A percentile compares a stretch with the other conserved stretches of the same genome.
Evolutionary conservation across 2,329 filamentous ascomycete species (phyloP).

Genomic region (Colletotrichum siamense): DNA sequence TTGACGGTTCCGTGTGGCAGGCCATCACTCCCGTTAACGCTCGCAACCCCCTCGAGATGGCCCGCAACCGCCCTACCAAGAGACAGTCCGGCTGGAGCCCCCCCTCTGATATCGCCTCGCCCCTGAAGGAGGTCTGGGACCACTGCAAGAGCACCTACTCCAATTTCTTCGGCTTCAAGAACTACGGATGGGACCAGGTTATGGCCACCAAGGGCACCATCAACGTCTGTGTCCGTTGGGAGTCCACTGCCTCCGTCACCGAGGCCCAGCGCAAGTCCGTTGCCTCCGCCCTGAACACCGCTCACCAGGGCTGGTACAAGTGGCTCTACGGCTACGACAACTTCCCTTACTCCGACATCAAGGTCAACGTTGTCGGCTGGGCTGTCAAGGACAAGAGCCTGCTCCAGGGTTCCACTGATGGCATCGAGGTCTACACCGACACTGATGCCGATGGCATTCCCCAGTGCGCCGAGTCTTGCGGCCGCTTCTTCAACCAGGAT

Average conservation of each 20-base stretch:
- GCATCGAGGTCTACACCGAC: conserved; percentile 47
- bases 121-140: conserved; percentile 36
- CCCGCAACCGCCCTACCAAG: conserved; percentile 31
- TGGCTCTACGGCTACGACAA: conserved; percentile 48
- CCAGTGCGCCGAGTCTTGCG: conserved; percentile 45
- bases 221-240: conserved; percentile 51
- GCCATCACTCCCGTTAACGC: conserved; percentile 18
- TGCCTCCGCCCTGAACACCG: conserved; percentile 35
- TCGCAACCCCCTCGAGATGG: not conserved
- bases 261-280: conserved; percentile 42
- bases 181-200: conserved; percentile 39
- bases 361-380: conserved; percentile 47
- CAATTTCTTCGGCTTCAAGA: conserved; percentile 31
- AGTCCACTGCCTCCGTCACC: conserved; percentile 39
- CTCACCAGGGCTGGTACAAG: conserved; percentile 46
- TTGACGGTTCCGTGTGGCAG: conserved; percentile 34
- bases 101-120: conserved; percentile 26
- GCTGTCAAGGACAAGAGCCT: conserved; percentile 42
- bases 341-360: conserved; percentile 45
- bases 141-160: conserved; percentile 32
- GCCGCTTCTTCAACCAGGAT: conserved; percentile 50
- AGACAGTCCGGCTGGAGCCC: conserved; percentile 33
- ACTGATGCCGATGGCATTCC: conserved; percentile 43
- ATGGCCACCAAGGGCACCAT: conserved; percentile 32
- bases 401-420: conserved; percentile 40